phyloP scores from a whole-genome alignment of 805 yeast species.

The Candida coleopterorum region DNA sequence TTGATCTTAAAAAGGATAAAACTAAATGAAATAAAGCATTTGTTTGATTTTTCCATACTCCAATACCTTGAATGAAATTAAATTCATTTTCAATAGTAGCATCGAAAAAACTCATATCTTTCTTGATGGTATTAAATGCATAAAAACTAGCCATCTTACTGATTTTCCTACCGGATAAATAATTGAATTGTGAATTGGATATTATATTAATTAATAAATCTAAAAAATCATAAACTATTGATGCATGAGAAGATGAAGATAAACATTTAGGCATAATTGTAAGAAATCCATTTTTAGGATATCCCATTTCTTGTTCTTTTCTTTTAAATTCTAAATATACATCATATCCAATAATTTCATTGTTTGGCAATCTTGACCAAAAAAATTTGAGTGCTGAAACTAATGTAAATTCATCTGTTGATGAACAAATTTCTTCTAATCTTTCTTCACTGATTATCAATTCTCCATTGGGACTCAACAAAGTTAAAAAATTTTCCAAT shows the following conservation, averaged over 20 bases:
- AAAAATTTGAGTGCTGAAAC: slow-evolving; percentile 73
- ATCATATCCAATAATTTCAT: slow-evolving; percentile 82
- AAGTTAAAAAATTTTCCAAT: slow-evolving; percentile 51
- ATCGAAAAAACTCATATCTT: slow-evolving; percentile 31
- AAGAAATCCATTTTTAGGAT: slow-evolving; percentile 68
- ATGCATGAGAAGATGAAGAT: slow-evolving; percentile 81
- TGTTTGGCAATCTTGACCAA: slow-evolving; percentile 81
- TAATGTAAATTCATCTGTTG: slow-evolving; percentile 61
- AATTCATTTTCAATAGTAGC: slow-evolving; percentile 29
- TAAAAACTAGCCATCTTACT: slow-evolving; percentile 81
- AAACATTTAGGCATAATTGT: slow-evolving; percentile 82
- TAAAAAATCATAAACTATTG: slow-evolving; percentile 82
- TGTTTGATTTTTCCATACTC: slow-evolving; percentile 74
- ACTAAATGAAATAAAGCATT: slow-evolving; percentile 83
- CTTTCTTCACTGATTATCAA: slow-evolving; percentile 36
- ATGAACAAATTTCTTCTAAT: slow-evolving; percentile 39
- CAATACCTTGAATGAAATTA: slow-evolving; percentile 63
- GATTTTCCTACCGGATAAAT: slow-evolving; percentile 74
- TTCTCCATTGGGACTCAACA: slow-evolving; percentile 55
- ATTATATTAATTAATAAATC: slow-evolving; percentile 75
- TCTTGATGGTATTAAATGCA: slow-evolving; percentile 62
- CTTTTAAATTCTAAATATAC: slow-evolving; percentile 67
- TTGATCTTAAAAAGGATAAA: slow-evolving; percentile 70
- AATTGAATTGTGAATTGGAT: slow-evolving; percentile 72
- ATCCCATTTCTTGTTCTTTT: slow-evolving; percentile 60